Conservation (phyloP, 202 grass and related monocot species). For the Hordeum pubiflorum region DNA sequence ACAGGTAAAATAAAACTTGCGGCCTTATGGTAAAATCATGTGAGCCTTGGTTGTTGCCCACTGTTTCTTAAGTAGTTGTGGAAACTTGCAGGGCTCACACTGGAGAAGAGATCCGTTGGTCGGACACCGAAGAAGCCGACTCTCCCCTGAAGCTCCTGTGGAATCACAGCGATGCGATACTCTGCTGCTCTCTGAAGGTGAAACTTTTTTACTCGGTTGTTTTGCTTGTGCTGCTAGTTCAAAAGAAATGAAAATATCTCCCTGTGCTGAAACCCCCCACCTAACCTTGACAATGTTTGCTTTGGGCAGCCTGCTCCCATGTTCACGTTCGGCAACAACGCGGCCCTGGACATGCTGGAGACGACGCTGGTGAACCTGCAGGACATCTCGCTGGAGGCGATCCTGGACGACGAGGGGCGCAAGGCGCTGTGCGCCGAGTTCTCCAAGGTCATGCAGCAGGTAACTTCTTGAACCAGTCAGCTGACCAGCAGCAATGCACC, state of each 20-base stretch:
- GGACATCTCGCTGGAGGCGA: constrained; percentile 65
- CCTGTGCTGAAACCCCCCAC: background rate
- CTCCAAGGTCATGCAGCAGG: constrained; percentile 94
- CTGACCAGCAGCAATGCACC: background rate
- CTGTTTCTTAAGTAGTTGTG: background rate
- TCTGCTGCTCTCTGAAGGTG: constrained; percentile 94
- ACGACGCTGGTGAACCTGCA: constrained; percentile 79
- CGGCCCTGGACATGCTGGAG: constrained; percentile 86
- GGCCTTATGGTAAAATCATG: background rate
- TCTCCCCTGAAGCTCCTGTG: constrained; percentile 58
- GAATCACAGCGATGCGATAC: constrained; percentile 70
- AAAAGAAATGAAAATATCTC: background rate
- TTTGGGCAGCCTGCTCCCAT: constrained; percentile 47
- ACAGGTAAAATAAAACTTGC: constrained; percentile 51
- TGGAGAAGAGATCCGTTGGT: constrained; percentile 52
- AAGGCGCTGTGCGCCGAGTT: constrained; percentile 57
- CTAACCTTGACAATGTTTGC: background rate
- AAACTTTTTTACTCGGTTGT: background rate
- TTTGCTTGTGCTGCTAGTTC: background rate
- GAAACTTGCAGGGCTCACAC: constrained; percentile 52
- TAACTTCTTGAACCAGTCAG: background rate
- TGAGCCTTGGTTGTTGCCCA: background rate
- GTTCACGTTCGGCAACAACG: constrained; percentile 80
- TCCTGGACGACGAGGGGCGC: constrained; percentile 53
- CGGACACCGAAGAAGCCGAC: constrained; percentile 35